A percentile compares a stretch with the other conserved stretches of the same genome.
These are phyloP conservation scores for Botrytis medusae DNA, from an alignment of 2,329 filamentous ascomycete genomes.

Conservation along the genomic window DNA sequence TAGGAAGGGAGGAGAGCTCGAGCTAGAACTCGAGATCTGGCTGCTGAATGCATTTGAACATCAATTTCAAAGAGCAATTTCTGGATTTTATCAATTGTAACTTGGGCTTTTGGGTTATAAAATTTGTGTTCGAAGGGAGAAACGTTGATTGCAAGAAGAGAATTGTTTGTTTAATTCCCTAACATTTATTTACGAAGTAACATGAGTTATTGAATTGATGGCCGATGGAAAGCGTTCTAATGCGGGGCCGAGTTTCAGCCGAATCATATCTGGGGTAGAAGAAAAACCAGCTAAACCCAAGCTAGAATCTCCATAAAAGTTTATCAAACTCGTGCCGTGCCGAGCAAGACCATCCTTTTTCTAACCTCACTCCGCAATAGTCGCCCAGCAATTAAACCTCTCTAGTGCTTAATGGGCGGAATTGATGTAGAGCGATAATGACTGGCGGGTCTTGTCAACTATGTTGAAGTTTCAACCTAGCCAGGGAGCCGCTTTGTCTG, in stretches of 20 bases:
- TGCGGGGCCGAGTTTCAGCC: background rate
- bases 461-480: background rate
- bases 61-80: background rate
- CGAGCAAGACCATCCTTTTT: background rate
- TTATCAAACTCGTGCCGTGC: background rate
- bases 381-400: background rate
- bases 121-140: background rate
- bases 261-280: background rate
- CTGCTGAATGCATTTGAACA: conserved; percentile 34
- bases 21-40: conserved; percentile 35
- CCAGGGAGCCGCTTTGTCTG: background rate
- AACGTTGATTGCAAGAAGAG: background rate
- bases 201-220: background rate
- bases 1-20: conserved; percentile 32
- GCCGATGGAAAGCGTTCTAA: conserved; percentile 3
- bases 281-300: background rate
- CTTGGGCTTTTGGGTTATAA: background rate
- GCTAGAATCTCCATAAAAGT: background rate
- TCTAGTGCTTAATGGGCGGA: background rate
- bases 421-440: background rate
- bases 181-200: background rate
- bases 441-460: background rate
- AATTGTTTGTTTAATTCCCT: background rate
- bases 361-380: background rate
- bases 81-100: background rate